A percentile compares a stretch with the other conserved stretches of the same genome.
Evolutionary conservation across 2,329 filamentous ascomycete species (phyloP).

Genomic region (Scolecobasidium constrictum): DNA sequence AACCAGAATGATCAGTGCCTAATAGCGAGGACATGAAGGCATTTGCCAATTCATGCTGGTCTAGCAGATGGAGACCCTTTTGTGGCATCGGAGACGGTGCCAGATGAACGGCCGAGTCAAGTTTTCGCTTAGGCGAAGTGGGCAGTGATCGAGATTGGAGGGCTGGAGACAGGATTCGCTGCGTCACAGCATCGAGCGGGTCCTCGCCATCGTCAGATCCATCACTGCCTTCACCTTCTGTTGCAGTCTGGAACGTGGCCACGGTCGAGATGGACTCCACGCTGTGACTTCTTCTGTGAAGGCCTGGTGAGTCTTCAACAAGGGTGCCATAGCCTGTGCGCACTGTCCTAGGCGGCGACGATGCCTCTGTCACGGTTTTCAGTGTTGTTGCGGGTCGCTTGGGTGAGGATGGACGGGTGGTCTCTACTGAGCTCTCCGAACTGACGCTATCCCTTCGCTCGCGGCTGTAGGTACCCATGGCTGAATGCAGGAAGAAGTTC

Average conservation of each 20-base stretch:
- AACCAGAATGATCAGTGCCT: not conserved
- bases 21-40: slow-evolving; percentile 1
- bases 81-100: not conserved
- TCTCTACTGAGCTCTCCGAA: slow-evolving; percentile 40
- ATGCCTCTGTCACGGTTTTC: not conserved
- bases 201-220: slow-evolving; percentile 8
- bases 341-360: not conserved
- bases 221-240: slow-evolving; percentile 6
- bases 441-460: slow-evolving; percentile 34
- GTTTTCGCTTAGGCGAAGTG: not conserved
- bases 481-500: slow-evolving; percentile 88
- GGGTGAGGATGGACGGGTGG: slow-evolving; percentile 27
- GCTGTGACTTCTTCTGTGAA: slow-evolving; percentile 10
- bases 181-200: slow-evolving; percentile 1
- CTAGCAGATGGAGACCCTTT: not conserved
- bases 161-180: not conserved
- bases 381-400: not conserved
- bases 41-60: not conserved
- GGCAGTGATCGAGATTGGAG: not conserved
- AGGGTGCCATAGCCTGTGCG: not conserved
- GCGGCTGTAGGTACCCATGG: slow-evolving; percentile 65
- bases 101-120: slow-evolving; percentile 6
- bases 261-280: slow-evolving; percentile 11
- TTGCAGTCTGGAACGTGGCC: slow-evolving; percentile 9
- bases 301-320: slow-evolving; percentile 1